Conservation (phyloP, 192 early-diverging fungal genomes). For the Tieghemiomyces parasiticus region DNA sequence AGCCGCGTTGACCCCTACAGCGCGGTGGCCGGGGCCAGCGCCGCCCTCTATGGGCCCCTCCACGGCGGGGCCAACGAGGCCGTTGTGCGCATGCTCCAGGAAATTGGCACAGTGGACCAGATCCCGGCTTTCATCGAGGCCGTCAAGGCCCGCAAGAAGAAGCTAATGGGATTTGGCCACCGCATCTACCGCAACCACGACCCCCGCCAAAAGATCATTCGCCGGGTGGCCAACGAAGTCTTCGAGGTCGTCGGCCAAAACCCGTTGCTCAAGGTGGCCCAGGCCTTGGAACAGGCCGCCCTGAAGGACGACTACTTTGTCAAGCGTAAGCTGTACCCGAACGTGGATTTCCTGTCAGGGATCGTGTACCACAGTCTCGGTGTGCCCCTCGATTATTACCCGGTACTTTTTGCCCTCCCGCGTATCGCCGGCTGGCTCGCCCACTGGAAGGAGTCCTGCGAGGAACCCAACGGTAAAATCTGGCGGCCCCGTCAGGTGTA, state of each 20-base stretch:
- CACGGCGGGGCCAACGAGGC: slow-evolving; percentile 52
- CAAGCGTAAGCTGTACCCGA: slow-evolving; percentile 43
- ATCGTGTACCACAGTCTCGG: slow-evolving; percentile 53
- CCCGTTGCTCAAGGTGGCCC: slow-evolving; percentile 42
- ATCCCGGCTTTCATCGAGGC: slow-evolving; percentile 39
- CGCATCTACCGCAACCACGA: slow-evolving; percentile 50
- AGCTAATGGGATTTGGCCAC: slow-evolving; percentile 44
- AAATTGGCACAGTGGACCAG: slow-evolving; percentile 39
- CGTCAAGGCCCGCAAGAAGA: slow-evolving; percentile 39
- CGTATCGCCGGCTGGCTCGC: slow-evolving; percentile 43
- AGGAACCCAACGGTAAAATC: slow-evolving; percentile 37
- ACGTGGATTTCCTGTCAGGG: slow-evolving; percentile 32
- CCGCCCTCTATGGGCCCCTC: slow-evolving; percentile 50
- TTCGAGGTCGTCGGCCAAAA: slow-evolving; percentile 48
- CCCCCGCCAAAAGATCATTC: slow-evolving; percentile 45
- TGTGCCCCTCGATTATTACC: slow-evolving; percentile 60
- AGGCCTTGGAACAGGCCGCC: slow-evolving; percentile 42
- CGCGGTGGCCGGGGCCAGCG: slow-evolving; percentile 39
- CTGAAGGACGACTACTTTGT: slow-evolving; percentile 46
- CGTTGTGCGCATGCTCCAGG: slow-evolving; percentile 46
- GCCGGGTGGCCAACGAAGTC: slow-evolving; percentile 41
- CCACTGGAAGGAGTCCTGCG: slow-evolving; percentile 43
- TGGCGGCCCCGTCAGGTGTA: slow-evolving; percentile 52
- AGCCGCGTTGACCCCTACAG: slow-evolving; percentile 44
- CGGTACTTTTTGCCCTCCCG: slow-evolving; percentile 42